Evolutionary conservation across 1,284 basidiomycete genomes (phyloP).

Genomic region (Phellopilus nigrolimitatus): DNA sequence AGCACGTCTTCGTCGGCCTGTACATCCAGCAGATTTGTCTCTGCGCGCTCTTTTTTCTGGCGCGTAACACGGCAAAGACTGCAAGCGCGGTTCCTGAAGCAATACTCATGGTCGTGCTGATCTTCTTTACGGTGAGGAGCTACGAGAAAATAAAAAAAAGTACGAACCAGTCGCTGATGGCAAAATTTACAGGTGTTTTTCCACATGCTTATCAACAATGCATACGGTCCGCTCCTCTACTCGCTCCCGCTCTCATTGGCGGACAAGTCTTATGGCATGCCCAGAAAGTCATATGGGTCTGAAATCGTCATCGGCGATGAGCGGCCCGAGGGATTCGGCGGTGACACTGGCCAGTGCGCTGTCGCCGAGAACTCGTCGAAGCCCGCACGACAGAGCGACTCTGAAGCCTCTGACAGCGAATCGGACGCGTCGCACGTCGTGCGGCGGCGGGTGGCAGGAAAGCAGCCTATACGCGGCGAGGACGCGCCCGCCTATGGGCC

Average conservation of each 20-base stretch:
- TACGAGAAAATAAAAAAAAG: too few species aligned
- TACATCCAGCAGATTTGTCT: constrained; percentile 85
- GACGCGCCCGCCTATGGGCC: background rate
- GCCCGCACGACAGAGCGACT: constrained; percentile 7
- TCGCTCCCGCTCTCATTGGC: constrained; percentile 76
- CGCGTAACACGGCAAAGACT: constrained; percentile 45
- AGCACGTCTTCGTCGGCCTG: constrained; percentile 90
- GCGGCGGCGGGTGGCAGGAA: constrained; percentile 1
- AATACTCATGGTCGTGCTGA: constrained; percentile 79
- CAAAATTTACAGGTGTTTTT: constrained; percentile 48
- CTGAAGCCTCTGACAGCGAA: constrained; percentile 16
- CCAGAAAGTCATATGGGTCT: constrained; percentile 10
- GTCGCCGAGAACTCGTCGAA: constrained; percentile 15
- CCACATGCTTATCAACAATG: constrained; percentile 63
- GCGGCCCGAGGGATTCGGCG: constrained; percentile 6
- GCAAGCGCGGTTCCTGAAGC: constrained; percentile 67
- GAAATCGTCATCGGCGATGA: background rate
- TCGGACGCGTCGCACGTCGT: constrained; percentile 2
- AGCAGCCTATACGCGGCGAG: background rate
- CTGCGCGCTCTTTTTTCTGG: constrained; percentile 85
- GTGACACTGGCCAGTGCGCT: constrained; percentile 24
- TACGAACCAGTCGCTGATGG: constrained; percentile 14
- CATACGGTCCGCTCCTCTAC: constrained; percentile 59
- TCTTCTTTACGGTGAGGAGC: constrained; percentile 70
- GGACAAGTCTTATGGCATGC: constrained; percentile 33